Evolutionary conservation across 1,284 basidiomycete genomes (phyloP), one percentile per base, ranked within the genome.

Genomic region (Boletus semigastroideus): DNA sequence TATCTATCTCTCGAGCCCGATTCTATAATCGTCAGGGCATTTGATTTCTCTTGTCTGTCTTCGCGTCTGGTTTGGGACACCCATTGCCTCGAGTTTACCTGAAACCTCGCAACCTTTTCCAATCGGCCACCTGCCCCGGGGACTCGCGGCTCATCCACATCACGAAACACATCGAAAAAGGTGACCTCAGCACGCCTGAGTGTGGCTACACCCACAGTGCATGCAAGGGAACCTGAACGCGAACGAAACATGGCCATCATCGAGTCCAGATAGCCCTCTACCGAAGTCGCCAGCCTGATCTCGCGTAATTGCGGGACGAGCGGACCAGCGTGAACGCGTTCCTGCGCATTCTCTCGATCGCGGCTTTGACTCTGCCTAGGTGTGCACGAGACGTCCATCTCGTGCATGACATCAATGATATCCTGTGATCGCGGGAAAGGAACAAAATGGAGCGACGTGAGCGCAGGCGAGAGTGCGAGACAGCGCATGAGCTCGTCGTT

Each of bases 391-490:
- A 54, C 28, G 3, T 44, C 31, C 39, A 63, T 10, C 14, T 16
- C 14, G 12, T 20, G 30, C n/a, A 65, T 50, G 34, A 63, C 9
- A 13, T 49, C 46, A 17, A 33, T 1, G 5, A 57, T 55, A 17
- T 59, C 30, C 13, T 65, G 61, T 10, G 59, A 62, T 16, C 50
- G 47, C n/a, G 59, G 58, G 6, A n/a, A 55, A 16, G 58, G 61
- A 28, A 65, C 53, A 42, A 63, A 61, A 33, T 49, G 48, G 19
- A 65, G 30, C 9, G 53, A 55, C 13, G 14, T 41, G 44, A 61
- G 58, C 20, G 41, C 38, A 39, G 22, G 51, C 8, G 62, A 52
- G 31, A 42, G 36, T n/a, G 44, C 45, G 16, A 63, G 59, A 44
- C 61, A 64, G 5, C 51, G 64, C 28, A 37, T 5, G 17, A 37